Base-by-base conservation (phyloP, 129 eudicot species). In the Artemisia tridentata region DNA sequence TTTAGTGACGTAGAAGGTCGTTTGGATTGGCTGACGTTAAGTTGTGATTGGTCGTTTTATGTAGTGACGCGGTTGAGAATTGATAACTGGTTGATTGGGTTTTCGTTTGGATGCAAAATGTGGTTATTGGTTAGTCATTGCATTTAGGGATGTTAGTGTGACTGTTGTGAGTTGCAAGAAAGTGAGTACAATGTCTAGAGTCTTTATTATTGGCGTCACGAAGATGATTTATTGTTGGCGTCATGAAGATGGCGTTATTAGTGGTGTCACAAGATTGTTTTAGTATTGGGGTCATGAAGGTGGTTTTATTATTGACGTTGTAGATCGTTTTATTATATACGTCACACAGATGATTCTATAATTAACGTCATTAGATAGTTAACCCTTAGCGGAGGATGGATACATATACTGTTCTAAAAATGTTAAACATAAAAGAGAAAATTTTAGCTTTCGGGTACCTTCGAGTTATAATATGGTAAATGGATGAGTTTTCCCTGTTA, bases 1-100 rank as follows among this genome's bases (percentile, higher is more conserved):
- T 67, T 52, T 67, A 48, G 45, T 59, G 53, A 67, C 48, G 19
- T 75, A 68, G 50, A 21, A 45, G 61, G 52, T 58, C 17, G 19
- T 34, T 21, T 12, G 55, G 23, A 14, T 17, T 61, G 51, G 43
- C 41, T 51, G 41, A 41, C 12, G 11, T 17, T 59, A 67, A 66
- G 20, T 20, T 58, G 53, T 18, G 38, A 68, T 58, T 41, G 9
- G 20, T 67, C 52, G 29, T 65, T 53, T 20, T 75, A 46, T 11
- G 19, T 45, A 55, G 16, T 38, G 41, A 23, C 57, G 75, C 15
- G 21, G 52, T 54, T 53, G 52, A 20, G 50, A 58, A 69, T 31
- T 63, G 18, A 31, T 27, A 56, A 38, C 51, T 4, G 7, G 46
- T 66, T 53, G 29, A 14, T 31, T 38, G 55, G 54, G 15, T 25